A percentile compares a stretch with the other conserved stretches of the same genome.
phyloP scores from a whole-genome alignment of 1,284 basidiomycete genomes.

The Chalciporus piperatoides region DNA sequence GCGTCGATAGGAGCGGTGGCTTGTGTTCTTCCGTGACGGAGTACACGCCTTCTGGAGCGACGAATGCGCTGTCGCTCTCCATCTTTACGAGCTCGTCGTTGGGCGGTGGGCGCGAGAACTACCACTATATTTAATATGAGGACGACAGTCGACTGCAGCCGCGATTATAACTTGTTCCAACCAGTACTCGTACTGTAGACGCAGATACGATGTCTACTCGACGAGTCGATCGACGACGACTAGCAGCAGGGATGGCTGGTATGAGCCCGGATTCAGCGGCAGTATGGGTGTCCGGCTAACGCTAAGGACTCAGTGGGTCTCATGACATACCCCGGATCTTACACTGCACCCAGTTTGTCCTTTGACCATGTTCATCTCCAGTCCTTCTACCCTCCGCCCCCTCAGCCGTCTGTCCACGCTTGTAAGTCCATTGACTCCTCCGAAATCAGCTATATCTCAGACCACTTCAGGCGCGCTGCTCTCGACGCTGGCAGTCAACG shows the following conservation, averaged over 20 bases:
- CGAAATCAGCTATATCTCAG: neutral
- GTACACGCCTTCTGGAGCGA: conserved; percentile 84
- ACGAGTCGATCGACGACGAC: no score
- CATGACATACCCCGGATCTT: conserved; percentile 26
- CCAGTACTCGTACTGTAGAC: neutral
- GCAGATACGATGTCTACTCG: neutral
- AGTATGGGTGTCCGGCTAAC: conserved; percentile 5
- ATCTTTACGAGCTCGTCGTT: conserved; percentile 37
- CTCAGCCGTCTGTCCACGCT: conserved; percentile 17
- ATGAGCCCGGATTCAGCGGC: neutral
- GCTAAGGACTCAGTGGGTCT: neutral
- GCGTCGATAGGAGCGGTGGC: conserved; percentile 47
- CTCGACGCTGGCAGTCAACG: conserved; percentile 43
- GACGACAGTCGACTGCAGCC: neutral
- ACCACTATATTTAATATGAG: no score
- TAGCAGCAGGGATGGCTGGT: neutral
- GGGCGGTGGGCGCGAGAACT: neutral
- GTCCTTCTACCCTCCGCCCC: conserved; percentile 14
- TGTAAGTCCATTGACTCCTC: conserved; percentile 17
- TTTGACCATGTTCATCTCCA: conserved; percentile 22
- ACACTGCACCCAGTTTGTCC: conserved; percentile 12
- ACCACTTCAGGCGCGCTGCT: conserved; percentile 2
- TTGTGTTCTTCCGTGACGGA: conserved; percentile 82
- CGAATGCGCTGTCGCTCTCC: conserved; percentile 79
- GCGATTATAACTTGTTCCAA: neutral